Base-by-base conservation (phyloP, 2,329 filamentous ascomycete genomes). In the Domatiomyces catenatus region DNA sequence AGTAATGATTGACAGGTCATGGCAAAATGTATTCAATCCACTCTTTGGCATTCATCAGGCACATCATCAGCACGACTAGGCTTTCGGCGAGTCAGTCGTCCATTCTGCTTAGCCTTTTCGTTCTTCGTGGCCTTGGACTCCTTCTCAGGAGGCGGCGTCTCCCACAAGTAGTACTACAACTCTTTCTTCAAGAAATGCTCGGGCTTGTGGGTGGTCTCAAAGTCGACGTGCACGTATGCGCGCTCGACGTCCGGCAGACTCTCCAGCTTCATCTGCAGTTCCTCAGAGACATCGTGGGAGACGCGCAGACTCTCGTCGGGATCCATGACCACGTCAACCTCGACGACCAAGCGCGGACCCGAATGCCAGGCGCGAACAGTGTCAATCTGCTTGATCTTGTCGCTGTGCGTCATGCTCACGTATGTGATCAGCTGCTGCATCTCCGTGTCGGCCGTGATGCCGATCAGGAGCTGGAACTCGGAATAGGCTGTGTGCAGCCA, bases 311-410 rank as follows among this genome's bases (percentile, higher is more conserved):
- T 79, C 50, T 81, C 77, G 1, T 79, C 71, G 0, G 82, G 79
- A 59, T 89, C 80, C 87, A 96, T 94, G 61, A 96, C 90, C 50
- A 96, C 81, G 64, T 98, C 92, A 39, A 96, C 87, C 71, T 98
- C 92, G 58, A 93, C 89, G 57, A 96, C 88, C 45, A 95, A 77
- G 18, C 90, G 77, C 0, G 89, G 79, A 0, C 90, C 90, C 5
- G 82, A 86, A 68, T 95, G 89, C 69, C 94, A 96, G 0, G 89
- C 87, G 48, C 92, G 80, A 2, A 96, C 92, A 1, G 92, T 98
- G 66, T 98, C 92, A 64, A 98, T 93, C 60, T 86, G 85, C 50
- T 74, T 75, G 63, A 98, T 86, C 19, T 42, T 48, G 0, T 84
- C 78, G 32, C 85, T 89, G 70, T 96, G 92, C 7, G 90, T 96